Evolutionary conservation across 371 early-diverging fungal species (phyloP), one percentile per base, ranked within the genome.

Genomic region (Mortierella sp.): DNA sequence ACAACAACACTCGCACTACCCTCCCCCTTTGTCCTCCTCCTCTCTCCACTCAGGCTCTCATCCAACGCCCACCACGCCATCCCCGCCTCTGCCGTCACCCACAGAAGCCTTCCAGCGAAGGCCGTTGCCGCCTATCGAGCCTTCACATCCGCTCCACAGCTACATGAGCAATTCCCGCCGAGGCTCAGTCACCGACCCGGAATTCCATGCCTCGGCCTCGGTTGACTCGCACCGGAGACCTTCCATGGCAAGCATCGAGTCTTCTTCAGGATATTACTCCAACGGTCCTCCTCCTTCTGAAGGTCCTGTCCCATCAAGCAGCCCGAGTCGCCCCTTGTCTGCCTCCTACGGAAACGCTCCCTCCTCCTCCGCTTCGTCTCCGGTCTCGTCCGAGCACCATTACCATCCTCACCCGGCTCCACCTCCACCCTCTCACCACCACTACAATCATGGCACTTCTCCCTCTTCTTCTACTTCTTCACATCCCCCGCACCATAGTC

Each of bases 381-480:
- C 37, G 37, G 37, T 37, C 37, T 37, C 37, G 37, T 37, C 37
- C 37, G 37, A 37, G 37, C 37, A 37, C 37, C 37, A 37, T 37
- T 37, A 37, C 37, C 37, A 37, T 37, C 37, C 37, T 37, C 37
- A 37, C 37, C 37, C 37, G 9, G 37, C 37, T 5, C 37, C 37
- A 37, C 37, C 37, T 9, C 37, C 37, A 37, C 37, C 37, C 37
- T 37, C 37, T 37, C 37, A 37, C 57, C 12, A 29, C 58, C 68
- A 58, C 58, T 58, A 69, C 59, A 50, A 70, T 21, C 37, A 26
- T 48, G 60, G 21, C 44, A 29, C 57, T 23, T 74, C 75, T 1
- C 47, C 66, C 7, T 53, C 65, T 23, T 53, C 61, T 14, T 26
- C 57, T 7, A 47, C 23, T n/a, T 55, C 64, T 9, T 37, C 37